These are phyloP conservation scores for Cylindrodendrum hubeiense DNA, from an alignment of 2,329 filamentous ascomycete species.

Conservation along the genomic window DNA sequence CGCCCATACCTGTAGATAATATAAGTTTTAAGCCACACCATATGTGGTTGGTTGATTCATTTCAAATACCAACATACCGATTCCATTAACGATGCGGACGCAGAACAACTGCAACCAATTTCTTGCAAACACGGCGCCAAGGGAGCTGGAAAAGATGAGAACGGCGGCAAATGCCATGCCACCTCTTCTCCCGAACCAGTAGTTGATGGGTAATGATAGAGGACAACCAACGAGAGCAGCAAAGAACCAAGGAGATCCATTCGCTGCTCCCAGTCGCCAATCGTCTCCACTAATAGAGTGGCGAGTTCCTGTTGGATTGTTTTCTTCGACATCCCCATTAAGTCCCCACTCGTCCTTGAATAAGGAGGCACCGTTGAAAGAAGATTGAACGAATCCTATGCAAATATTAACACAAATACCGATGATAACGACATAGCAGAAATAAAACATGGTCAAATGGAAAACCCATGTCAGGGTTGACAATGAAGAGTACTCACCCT, in stretches of 20 bases:
- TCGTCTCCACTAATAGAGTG: slow-evolving; percentile 37
- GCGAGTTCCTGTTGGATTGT: background rate
- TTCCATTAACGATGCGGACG: slow-evolving; percentile 53
- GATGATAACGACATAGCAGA: no score
- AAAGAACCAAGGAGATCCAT: slow-evolving; percentile 55
- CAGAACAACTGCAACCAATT: slow-evolving; percentile 50
- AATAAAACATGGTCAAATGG: no score
- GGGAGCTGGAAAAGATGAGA: slow-evolving; percentile 54
- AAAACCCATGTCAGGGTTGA: no score
- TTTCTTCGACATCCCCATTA: background rate
- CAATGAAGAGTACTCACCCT: slow-evolving; percentile 37
- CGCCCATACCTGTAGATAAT: slow-evolving; percentile 54
- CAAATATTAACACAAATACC: background rate
- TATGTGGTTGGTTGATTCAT: background rate
- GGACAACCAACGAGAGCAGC: slow-evolving; percentile 55
- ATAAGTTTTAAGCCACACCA: background rate
- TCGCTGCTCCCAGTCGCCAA: slow-evolving; percentile 56
- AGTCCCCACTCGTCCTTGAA: slow-evolving; percentile 44
- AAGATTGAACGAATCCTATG: slow-evolving; percentile 58
- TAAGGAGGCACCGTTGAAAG: slow-evolving; percentile 56
- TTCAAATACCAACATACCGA: slow-evolving; percentile 47
- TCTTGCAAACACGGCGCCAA: slow-evolving; percentile 51
- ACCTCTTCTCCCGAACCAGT: slow-evolving; percentile 55
- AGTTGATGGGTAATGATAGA: slow-evolving; percentile 55
- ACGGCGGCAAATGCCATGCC: slow-evolving; percentile 55